Conservation (phyloP, 106 monocot species). For the Triglochin maritima region DNA sequence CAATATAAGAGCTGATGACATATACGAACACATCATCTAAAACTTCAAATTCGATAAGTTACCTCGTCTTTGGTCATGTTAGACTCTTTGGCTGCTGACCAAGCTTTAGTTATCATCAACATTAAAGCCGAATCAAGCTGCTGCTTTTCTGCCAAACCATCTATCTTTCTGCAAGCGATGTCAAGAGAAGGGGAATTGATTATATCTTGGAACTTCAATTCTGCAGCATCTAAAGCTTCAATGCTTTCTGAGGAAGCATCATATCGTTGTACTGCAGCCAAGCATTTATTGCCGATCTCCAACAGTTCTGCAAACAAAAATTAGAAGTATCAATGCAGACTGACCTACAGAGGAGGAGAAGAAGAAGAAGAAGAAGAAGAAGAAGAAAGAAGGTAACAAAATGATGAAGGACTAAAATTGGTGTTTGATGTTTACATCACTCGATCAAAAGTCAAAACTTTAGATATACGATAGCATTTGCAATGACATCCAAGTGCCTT, state of each 20-base stretch:
- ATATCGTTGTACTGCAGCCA: slow-evolving; percentile 76
- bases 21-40: no score
- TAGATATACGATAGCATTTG: no score
- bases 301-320: slow-evolving; percentile 39
- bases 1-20: neutral
- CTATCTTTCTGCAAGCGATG: slow-evolving; percentile 80
- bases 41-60: neutral
- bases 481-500: no score
- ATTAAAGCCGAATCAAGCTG: slow-evolving; percentile 78
- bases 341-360: neutral
- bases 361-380: no score
- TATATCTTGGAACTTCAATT: slow-evolving; percentile 79
- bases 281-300: slow-evolving; percentile 55
- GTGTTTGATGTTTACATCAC: no score
- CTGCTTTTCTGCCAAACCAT: slow-evolving; percentile 73
- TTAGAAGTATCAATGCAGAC: neutral
- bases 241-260: slow-evolving; percentile 70
- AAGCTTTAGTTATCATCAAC: slow-evolving; percentile 85
- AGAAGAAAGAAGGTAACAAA: neutral
- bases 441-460: no score
- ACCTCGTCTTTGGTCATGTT: slow-evolving; percentile 85
- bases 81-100: slow-evolving; percentile 77
- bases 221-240: slow-evolving; percentile 67
- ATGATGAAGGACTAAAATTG: no score
- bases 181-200: slow-evolving; percentile 61